Conservation (phyloP, 169 alveolate genomes). For the Eimeria acervulina region DNA sequence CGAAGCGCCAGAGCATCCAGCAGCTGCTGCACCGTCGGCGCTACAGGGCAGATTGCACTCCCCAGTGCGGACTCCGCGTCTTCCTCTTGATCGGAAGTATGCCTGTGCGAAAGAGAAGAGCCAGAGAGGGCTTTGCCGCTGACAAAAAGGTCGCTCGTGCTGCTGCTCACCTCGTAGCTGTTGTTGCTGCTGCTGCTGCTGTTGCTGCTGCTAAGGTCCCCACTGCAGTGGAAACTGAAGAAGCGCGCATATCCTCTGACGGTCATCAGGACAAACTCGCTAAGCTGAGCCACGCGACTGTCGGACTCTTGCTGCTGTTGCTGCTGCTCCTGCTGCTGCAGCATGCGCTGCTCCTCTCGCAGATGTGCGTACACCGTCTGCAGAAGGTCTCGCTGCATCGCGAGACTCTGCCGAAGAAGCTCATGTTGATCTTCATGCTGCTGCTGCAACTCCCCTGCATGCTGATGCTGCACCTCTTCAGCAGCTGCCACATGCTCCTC, state of each 20-base stretch:
- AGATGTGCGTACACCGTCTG: conserved; percentile 42
- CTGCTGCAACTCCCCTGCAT: conserved; percentile 12
- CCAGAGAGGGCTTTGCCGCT: conserved; percentile 35
- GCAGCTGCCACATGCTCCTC: background rate
- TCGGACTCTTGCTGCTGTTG: conserved; percentile 70
- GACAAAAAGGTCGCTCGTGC: background rate
- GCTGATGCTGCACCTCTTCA: conserved; percentile 39
- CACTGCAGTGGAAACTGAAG: conserved; percentile 50
- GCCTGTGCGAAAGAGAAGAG: background rate
- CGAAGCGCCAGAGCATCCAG: conserved; percentile 58
- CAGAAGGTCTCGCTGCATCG: conserved; percentile 32
- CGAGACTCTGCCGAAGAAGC: conserved; percentile 41
- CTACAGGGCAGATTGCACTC: background rate
- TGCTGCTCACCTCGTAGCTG: conserved; percentile 33
- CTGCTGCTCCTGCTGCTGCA: conserved; percentile 66
- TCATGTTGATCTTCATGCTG: conserved; percentile 44
- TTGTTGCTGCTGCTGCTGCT: conserved; percentile 21
- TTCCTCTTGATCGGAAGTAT: background rate
- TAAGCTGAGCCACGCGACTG: conserved; percentile 70
- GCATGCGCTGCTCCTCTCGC: conserved; percentile 54
- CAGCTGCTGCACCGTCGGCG: conserved; percentile 73
- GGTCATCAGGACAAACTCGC: conserved; percentile 62
- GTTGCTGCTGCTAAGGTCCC: conserved; percentile 53
- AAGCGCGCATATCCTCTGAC: conserved; percentile 64
- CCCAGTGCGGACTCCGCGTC: background rate